Evolutionary conservation across 1,284 basidiomycete species (phyloP).

Genomic region (Cystobasidiaceae sp.): DNA sequence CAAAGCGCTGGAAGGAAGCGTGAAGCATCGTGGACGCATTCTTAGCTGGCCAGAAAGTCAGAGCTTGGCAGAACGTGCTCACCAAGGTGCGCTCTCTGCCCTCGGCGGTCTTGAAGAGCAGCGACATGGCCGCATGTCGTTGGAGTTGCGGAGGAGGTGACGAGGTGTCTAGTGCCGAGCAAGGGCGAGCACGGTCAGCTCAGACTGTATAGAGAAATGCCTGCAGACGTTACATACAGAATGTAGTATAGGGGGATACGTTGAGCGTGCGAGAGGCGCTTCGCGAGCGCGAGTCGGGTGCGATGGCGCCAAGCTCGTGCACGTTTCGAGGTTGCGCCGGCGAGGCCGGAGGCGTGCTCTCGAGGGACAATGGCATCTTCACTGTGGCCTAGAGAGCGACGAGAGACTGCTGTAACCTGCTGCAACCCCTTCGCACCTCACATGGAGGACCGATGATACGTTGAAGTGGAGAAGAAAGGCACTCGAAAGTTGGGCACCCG

Average conservation of each 20-base stretch:
- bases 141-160: neutral
- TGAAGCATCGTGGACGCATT: neutral
- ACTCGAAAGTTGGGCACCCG: neutral
- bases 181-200: neutral
- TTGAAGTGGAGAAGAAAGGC: neutral
- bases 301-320: no score
- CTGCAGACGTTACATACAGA: constrained; percentile 3
- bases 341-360: neutral
- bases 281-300: no score
- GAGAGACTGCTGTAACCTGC: no score
- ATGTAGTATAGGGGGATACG: constrained; percentile 20
- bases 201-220: neutral
- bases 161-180: constrained; percentile 9
- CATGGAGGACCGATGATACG: no score
- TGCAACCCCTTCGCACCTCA: no score
- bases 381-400: no score
- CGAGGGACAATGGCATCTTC: neutral
- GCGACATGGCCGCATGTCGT: constrained; percentile 24
- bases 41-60: neutral
- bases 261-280: neutral
- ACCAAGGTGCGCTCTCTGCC: constrained; percentile 24
- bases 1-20: constrained; percentile 8
- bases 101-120: constrained; percentile 24
- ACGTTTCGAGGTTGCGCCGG: no score
- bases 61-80: neutral